Evolutionary conservation across 257 asterid genomes (phyloP), one percentile per base, ranked within the genome.

Genomic region (Plantago major): DNA sequence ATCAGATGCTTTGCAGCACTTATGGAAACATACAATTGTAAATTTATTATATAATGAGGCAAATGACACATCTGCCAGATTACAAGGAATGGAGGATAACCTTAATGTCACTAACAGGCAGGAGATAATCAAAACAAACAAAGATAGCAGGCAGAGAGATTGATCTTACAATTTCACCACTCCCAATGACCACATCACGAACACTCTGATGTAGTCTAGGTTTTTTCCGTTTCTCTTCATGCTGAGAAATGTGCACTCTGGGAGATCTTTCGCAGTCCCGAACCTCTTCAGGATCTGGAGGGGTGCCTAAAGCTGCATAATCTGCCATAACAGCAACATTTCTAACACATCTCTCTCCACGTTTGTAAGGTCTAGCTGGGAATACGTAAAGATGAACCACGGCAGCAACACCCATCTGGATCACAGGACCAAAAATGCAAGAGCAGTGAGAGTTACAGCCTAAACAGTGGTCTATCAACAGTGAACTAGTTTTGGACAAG

Each of bases 341-440:
- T 47, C 94, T 84, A 12, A 83, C 95, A 76, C 99, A 86, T 76
- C 99, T 83, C 81, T 92, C 99, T 52, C 99, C 99, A 67, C 84
- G 96, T 72, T 84, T 86, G 74, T 92, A 92, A 66, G 99, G 97
- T 45, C 56, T 76, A 30, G 97, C 97, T 33, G 99, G 97, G 82
- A 92, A 92, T 63, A 83, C 96, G 72, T 83, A 86, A 47, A 92
- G 90, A 78, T 92, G 99, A 56, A 92, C 88, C 66, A 92, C 82
- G 69, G 99, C 97, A 77, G 99, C 99, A 74, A 92, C 51, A 52
- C 99, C 99, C 99, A 92, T 92, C 97, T 92, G 83, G 71, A 76
- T 64, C 58, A 71, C 65, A 74, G 69, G 42, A 59, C 43, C n/a
- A 60, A 30, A 45, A 60, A 66, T 63, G 48, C 62, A 71, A 70